phyloP scores from a whole-genome alignment of 345 rosid genomes.

The Dipteronia dyeriana region DNA sequence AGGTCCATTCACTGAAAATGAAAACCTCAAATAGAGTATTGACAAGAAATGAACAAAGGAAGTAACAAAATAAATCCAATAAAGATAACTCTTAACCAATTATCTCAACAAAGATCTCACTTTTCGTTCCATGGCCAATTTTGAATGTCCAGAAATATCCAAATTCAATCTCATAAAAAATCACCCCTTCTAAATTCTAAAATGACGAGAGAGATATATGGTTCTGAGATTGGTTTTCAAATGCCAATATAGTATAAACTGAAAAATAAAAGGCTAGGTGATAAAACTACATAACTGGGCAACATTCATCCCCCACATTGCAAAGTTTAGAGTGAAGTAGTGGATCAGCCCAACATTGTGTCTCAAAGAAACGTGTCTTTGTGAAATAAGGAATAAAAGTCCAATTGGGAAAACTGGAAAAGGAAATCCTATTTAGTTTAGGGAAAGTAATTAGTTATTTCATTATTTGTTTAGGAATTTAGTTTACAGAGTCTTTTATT shows the following conservation, averaged over 20 bases:
- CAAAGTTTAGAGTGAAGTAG: constrained; percentile 1
- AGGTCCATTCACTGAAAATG: constrained; percentile 65
- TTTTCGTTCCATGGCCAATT: not conserved
- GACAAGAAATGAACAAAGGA: constrained; percentile 4
- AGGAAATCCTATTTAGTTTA: too few relatives aligned
- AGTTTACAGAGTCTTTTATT: too few relatives aligned
- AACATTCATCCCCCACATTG: not conserved
- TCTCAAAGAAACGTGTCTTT: too few relatives aligned
- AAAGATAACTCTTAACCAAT: not conserved
- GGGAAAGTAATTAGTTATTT: too few relatives aligned
- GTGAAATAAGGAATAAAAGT: too few relatives aligned
- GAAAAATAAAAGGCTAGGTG: constrained; percentile 11
- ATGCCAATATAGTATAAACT: constrained; percentile 10
- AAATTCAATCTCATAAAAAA: not conserved
- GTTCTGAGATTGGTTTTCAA: not conserved
- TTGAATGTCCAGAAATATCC: not conserved
- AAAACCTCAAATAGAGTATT: constrained; percentile 18
- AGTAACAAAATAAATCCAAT: constrained; percentile 10
- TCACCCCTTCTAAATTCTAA: not conserved
- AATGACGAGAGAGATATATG: not conserved
- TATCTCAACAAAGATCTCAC: constrained; percentile 7
- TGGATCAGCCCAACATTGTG: not conserved
- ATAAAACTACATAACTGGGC: not conserved
- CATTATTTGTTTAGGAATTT: too few relatives aligned
- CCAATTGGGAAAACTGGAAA: too few relatives aligned